Evolutionary conservation across 2,329 filamentous ascomycete species (phyloP).

Genomic region (Neobulgaria alba): DNA sequence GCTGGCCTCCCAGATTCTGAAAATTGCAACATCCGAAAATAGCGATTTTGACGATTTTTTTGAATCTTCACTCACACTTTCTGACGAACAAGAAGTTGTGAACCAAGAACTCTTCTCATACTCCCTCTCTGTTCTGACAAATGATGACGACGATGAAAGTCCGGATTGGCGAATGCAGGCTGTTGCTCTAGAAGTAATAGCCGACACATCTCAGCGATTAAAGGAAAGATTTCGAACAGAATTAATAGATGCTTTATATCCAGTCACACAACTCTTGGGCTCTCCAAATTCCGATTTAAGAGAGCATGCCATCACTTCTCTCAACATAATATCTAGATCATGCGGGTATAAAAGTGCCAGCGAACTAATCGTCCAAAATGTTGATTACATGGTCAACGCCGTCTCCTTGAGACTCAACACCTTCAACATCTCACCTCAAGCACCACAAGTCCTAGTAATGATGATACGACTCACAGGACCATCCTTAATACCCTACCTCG

Average conservation of each 20-base stretch:
- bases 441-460: constrained; percentile 85
- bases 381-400: constrained; percentile 93
- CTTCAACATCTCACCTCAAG: constrained; percentile 85
- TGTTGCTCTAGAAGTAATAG: constrained; percentile 71
- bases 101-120: constrained; percentile 55
- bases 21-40: constrained; percentile 42
- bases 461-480: constrained; percentile 85
- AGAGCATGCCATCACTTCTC: constrained; percentile 70
- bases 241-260: constrained; percentile 85
- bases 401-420: constrained; percentile 83
- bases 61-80: constrained; percentile 38
- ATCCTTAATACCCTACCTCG: constrained; percentile 73
- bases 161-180: constrained; percentile 67
- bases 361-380: constrained; percentile 78
- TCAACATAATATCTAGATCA: constrained; percentile 69
- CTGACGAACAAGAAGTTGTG: constrained; percentile 36
- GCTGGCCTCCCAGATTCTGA: constrained; percentile 67
- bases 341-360: constrained; percentile 70
- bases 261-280: constrained; percentile 80
- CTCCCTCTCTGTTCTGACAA: constrained; percentile 53
- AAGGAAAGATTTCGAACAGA: constrained; percentile 68
- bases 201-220: constrained; percentile 63
- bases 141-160: constrained; percentile 38
- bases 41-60: constrained; percentile 59
- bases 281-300: constrained; percentile 60